Percentiles rank a stretch among this genome's conserved stretches.
phyloP scores from a whole-genome alignment of 345 rosid genomes.

The Dipteronia sinensis region DNA sequence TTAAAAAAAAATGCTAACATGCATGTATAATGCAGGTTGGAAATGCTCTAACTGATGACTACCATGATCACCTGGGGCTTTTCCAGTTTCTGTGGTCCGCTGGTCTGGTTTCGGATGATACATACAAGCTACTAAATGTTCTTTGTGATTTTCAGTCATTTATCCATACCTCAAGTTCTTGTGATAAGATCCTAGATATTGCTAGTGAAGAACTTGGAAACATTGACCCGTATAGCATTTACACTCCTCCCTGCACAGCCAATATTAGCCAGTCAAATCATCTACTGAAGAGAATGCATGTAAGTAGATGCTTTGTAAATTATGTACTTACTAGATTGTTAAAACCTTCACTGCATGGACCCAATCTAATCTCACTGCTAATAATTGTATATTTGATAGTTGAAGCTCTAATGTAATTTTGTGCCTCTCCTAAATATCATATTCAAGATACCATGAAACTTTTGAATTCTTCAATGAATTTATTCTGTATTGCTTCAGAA shows the following conservation, averaged over 20 bases:
- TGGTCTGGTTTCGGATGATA: constrained; percentile 89
- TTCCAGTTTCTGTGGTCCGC: constrained; percentile 84
- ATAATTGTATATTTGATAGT: background rate
- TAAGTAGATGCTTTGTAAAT: constrained; percentile 33
- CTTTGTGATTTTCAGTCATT: constrained; percentile 74
- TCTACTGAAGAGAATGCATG: constrained; percentile 62
- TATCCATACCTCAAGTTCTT: constrained; percentile 62
- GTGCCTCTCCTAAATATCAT: background rate
- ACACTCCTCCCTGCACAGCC: constrained; percentile 66
- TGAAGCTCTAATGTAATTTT: background rate
- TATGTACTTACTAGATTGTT: background rate
- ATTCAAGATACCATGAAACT: background rate
- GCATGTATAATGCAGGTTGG: constrained; percentile 68
- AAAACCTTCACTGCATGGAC: background rate
- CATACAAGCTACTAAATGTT: constrained; percentile 62
- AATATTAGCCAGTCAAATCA: constrained; percentile 54
- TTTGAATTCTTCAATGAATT: background rate
- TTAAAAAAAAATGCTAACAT: constrained; percentile 11
- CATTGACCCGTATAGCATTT: constrained; percentile 90
- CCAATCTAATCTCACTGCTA: background rate
- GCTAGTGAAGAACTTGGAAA: constrained; percentile 72
- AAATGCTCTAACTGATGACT: constrained; percentile 89
- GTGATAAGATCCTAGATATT: constrained; percentile 51
- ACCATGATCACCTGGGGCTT: constrained; percentile 73
- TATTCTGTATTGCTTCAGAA: background rate